Evolutionary conservation across 352 stramenopile genomes (phyloP).

Genomic region (Globisporangium radiosum): DNA sequence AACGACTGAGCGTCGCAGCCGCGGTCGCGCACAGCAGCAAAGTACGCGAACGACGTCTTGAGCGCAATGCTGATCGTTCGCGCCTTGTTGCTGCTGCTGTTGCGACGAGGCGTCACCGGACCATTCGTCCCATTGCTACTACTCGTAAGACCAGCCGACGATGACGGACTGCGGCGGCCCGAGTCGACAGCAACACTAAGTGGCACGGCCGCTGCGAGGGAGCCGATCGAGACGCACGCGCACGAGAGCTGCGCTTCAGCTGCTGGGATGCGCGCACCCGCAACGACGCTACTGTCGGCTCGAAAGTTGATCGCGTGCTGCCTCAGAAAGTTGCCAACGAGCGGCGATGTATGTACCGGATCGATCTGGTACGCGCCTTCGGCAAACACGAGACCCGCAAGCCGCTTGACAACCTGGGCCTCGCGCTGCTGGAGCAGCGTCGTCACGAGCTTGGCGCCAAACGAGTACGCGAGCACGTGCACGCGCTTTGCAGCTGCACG

Average conservation of each 20-base stretch:
- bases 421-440: conserved; percentile 62
- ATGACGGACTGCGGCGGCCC: not conserved
- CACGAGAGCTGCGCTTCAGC: conserved; percentile 58
- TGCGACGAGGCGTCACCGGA: not conserved
- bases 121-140: no score
- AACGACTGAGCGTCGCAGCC: conserved; percentile 39
- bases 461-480: conserved; percentile 63
- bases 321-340: conserved; percentile 52
- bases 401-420: conserved; percentile 39
- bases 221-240: conserved; percentile 57
- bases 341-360: conserved; percentile 33
- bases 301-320: conserved; percentile 76
- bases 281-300: conserved; percentile 33
- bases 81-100: conserved; percentile 66
- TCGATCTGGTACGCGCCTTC: conserved; percentile 61
- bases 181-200: not conserved
- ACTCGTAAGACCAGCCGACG: not conserved
- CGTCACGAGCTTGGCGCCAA: conserved; percentile 61
- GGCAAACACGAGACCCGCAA: conserved; percentile 63
- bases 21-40: conserved; percentile 53
- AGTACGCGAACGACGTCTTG: conserved; percentile 73
- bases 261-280: conserved; percentile 38
- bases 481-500: conserved; percentile 50
- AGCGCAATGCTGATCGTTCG: conserved; percentile 66
- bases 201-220: conserved; percentile 23